These are phyloP conservation scores for Trichoderma pleuroti DNA, from an alignment of 2,329 filamentous ascomycete species.

Conservation along the genomic window DNA sequence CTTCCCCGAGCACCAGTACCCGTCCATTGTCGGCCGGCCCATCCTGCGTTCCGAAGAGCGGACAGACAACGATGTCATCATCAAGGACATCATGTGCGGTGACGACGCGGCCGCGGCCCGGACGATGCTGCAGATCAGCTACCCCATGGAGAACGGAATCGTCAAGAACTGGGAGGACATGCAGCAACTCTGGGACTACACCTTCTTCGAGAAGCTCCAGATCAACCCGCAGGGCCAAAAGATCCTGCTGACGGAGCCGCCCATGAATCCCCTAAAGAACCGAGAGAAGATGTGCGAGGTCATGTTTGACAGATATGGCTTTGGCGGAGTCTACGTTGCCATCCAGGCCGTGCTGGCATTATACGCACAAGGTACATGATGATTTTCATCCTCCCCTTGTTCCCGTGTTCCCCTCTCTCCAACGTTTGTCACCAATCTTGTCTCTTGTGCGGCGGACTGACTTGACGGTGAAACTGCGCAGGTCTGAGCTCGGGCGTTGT, in stretches of 20 bases:
- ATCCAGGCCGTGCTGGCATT: slow-evolving; percentile 95
- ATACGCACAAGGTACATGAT: slow-evolving; percentile 79
- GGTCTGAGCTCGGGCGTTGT: slow-evolving; percentile 92
- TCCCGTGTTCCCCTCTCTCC: not conserved
- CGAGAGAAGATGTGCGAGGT: slow-evolving; percentile 97
- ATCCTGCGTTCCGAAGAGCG: slow-evolving; percentile 95
- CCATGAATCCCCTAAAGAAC: slow-evolving; percentile 96
- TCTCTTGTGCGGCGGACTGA: not conserved
- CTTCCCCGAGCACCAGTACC: slow-evolving; percentile 98
- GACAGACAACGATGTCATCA: slow-evolving; percentile 59
- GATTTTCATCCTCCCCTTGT: not conserved
- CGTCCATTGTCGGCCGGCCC: slow-evolving; percentile 94
- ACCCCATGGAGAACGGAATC: slow-evolving; percentile 99
- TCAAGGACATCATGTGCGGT: slow-evolving; percentile 99
- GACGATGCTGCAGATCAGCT: slow-evolving; percentile 97
- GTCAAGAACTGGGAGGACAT: slow-evolving; percentile 99
- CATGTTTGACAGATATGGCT: slow-evolving; percentile 97
- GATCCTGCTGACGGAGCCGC: slow-evolving; percentile 94
- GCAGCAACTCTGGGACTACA: slow-evolving; percentile 99
- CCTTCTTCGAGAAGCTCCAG: slow-evolving; percentile 95
- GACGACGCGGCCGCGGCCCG: slow-evolving; percentile 94
- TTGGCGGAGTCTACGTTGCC: slow-evolving; percentile 95
- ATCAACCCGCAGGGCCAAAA: slow-evolving; percentile 88
- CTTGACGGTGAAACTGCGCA: slow-evolving; percentile 31
- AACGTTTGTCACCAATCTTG: not conserved